Conservation (phyloP, 306 rosid species). For the Pyrus communis region DNA sequence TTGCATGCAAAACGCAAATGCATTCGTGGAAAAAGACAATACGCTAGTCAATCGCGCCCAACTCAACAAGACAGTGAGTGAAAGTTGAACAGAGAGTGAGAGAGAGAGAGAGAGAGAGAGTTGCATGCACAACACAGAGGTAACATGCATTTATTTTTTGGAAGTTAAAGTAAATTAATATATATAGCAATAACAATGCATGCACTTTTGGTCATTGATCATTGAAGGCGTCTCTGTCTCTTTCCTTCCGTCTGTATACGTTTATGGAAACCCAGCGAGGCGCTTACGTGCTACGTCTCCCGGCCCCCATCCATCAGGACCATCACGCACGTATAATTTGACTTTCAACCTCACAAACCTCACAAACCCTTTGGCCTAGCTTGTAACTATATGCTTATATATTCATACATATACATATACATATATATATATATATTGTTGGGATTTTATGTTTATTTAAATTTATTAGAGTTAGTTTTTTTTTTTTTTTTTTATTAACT, state of each 20-base stretch:
- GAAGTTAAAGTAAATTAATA: background rate
- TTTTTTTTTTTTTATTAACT: too few relatives aligned
- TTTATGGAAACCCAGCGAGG: constrained; percentile 39
- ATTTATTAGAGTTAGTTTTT: too few relatives aligned
- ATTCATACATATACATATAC: too few relatives aligned
- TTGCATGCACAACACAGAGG: background rate
- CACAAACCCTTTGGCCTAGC: background rate
- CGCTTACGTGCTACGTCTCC: background rate
- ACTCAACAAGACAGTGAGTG: constrained; percentile 43
- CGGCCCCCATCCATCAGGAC: constrained; percentile 37
- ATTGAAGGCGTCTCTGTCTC: constrained; percentile 30
- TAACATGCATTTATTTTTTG: background rate
- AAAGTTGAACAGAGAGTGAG: constrained; percentile 3
- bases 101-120: background rate
- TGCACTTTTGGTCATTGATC: background rate
- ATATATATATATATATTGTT: too few relatives aligned
- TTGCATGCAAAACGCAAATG: background rate
- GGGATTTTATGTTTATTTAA: too few relatives aligned
- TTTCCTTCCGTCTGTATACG: constrained; percentile 54
- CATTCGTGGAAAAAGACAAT: constrained; percentile 13
- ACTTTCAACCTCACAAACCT: background rate
- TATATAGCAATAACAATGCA: background rate
- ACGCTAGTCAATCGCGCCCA: constrained; percentile 32
- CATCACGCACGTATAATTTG: constrained; percentile 29
- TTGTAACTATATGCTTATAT: too few relatives aligned